Base-by-base conservation (phyloP, 345 rosid genomes). In the Corymbia maculata region DNA sequence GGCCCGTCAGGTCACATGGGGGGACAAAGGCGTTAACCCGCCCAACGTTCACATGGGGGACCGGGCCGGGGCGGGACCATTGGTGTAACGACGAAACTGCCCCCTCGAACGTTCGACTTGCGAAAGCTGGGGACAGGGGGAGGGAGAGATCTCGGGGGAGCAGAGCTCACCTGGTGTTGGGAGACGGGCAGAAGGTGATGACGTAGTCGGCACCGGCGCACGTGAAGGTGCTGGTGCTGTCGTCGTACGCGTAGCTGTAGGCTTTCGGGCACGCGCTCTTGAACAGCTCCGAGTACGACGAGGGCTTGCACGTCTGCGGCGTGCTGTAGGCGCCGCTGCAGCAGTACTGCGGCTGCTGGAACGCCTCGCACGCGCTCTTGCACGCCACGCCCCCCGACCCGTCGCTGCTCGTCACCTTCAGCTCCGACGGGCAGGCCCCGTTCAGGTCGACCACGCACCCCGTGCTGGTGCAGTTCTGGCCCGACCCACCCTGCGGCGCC, bases 201-300 rank as follows among this genome's bases (percentile, higher is more conserved):
- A 91, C 86, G 91, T 98, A 98, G 75, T 97, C 94, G 6, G 97
- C 93, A 12, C 93, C 86, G 8, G 96, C 93, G 88, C 99, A 98
- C 21, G 99, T 98, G 94, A 98, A 98, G 92, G 99, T 98, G 80
- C 99, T 98, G 42, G 93, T 93, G 89, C 93, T 91, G 84, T 98
- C 99, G 88, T 97, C 99, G 85, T 98, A 98, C 6, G 99, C 99
- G 57, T 97, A 97, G 94, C 99, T 98, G 93, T 98, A 97, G 16
- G 99, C 99, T 85, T 87, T 91, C 44, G 99, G 99, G 45, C 99
- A 98, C 3, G 97, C 97, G 86, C 14, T 88, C 92, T 98, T 98
- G 88, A 98, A 98, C 3, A 91, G 68, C 93, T 91, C 88, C 42
- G 99, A 95, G 89, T 97, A 98, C 6, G 95, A 89, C 12, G 97